Conservation (phyloP, 164 flowering plant genomes). For the Euptelea pleiosperma region DNA sequence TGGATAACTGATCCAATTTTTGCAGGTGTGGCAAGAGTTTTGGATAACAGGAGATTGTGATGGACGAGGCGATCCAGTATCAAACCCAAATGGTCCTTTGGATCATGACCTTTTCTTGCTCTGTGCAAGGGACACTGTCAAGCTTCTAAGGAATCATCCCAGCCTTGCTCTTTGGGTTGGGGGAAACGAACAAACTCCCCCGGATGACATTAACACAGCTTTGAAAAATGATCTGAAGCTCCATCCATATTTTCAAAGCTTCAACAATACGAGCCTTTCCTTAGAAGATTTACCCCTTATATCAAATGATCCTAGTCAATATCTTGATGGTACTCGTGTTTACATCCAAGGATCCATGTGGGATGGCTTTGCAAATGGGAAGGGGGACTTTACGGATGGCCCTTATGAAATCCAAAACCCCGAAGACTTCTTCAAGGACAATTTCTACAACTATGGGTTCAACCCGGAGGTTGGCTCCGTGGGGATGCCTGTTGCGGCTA, state of each 20-base stretch:
- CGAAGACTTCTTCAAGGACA: conserved; percentile 80
- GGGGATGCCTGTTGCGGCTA: conserved; percentile 95
- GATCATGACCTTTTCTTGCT: conserved; percentile 88
- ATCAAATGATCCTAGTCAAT: conserved; percentile 71
- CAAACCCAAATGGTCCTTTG: conserved; percentile 88
- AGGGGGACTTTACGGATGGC: conserved; percentile 86
- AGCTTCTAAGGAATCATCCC: conserved; percentile 90
- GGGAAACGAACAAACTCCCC: conserved; percentile 95
- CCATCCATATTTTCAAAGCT: conserved; percentile 57
- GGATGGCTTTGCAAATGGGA: conserved; percentile 97
- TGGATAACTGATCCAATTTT: conserved; percentile 11
- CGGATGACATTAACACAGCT: conserved; percentile 74
- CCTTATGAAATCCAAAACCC: conserved; percentile 96
- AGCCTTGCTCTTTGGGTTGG: conserved; percentile 99
- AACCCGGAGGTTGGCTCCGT: conserved; percentile 98
- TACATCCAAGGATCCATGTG: conserved; percentile 95
- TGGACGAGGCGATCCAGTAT: conserved; percentile 89
- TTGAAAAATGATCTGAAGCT: conserved; percentile 63
- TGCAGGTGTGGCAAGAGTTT: conserved; percentile 99
- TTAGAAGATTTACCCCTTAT: conserved; percentile 15
- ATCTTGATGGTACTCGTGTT: conserved; percentile 89
- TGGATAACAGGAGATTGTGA: conserved; percentile 99
- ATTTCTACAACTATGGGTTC: conserved; percentile 77
- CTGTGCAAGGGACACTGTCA: conserved; percentile 92
- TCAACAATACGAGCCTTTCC: conserved; percentile 16